phyloP scores from a whole-genome alignment of 2,329 filamentous ascomycete genomes.

The Leptographium lundbergii region DNA sequence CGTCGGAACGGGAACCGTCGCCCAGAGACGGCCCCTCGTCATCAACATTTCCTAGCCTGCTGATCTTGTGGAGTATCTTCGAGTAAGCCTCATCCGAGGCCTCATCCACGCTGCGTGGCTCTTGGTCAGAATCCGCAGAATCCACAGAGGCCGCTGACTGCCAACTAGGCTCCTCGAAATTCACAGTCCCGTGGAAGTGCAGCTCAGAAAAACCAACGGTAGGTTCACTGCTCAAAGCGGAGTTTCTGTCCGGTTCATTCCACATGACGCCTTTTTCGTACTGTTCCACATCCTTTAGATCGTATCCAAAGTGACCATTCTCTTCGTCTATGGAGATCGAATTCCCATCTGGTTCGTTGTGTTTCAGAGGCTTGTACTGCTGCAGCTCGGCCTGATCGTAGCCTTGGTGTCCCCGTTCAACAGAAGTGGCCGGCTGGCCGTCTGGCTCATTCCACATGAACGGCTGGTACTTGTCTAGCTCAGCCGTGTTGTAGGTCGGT shows the following conservation, averaged over 20 bases:
- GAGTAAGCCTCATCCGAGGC: slow-evolving; percentile 20
- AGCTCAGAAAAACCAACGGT: slow-evolving; percentile 3
- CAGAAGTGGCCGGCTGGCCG: slow-evolving; percentile 4
- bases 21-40: not conserved
- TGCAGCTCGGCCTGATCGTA: slow-evolving; percentile 24
- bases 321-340: not conserved
- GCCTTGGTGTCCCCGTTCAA: slow-evolving; percentile 15
- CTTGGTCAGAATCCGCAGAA: slow-evolving; percentile 24
- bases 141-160: slow-evolving; percentile 14
- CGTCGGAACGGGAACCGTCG: not conserved
- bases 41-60: not conserved
- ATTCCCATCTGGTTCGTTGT: slow-evolving; percentile 21
- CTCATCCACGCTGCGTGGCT: not conserved
- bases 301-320: not conserved
- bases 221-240: not conserved
- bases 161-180: slow-evolving; percentile 14
- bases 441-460: slow-evolving; percentile 10
- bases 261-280: not conserved
- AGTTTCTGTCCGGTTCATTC: not conserved
- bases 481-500: slow-evolving; percentile 1
- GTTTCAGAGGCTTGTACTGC: slow-evolving; percentile 21
- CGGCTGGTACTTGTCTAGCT: slow-evolving; percentile 6
- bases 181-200: slow-evolving; percentile 17
- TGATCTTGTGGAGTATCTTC: slow-evolving; percentile 10
- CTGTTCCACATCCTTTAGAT: not conserved